Conservation (phyloP, 2,329 filamentous ascomycete genomes). For the Alternaria brassicicola region DNA sequence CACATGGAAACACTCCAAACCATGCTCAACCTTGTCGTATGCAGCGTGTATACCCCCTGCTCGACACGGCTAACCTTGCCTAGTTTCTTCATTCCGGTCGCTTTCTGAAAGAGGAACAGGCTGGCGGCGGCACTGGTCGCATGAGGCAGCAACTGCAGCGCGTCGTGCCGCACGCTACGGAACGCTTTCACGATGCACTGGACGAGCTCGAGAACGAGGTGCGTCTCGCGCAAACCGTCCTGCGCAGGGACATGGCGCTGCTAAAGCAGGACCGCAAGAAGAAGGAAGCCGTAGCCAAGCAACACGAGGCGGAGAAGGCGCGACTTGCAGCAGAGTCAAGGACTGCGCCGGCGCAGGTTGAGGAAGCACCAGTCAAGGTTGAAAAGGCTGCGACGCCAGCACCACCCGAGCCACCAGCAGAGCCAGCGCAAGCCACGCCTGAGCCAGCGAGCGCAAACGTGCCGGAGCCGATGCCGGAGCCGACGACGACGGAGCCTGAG, state of each 20-base stretch:
- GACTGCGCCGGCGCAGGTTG: slow-evolving; percentile 10
- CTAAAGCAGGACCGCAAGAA: slow-evolving; percentile 44
- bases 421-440: slow-evolving; percentile 8
- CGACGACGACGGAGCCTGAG: slow-evolving; percentile 18
- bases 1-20: slow-evolving; percentile 54
- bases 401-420: slow-evolving; percentile 11
- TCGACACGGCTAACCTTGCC: slow-evolving; percentile 12
- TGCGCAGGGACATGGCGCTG: slow-evolving; percentile 47
- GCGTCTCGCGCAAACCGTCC: slow-evolving; percentile 40
- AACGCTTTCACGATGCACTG: slow-evolving; percentile 58
- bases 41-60: slow-evolving; percentile 14
- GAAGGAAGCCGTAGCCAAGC: slow-evolving; percentile 43
- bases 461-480: too few species aligned
- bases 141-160: slow-evolving; percentile 45
- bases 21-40: slow-evolving; percentile 56
- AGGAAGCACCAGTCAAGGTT: slow-evolving; percentile 16
- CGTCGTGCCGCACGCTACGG: slow-evolving; percentile 50
- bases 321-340: slow-evolving; percentile 40
- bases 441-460: slow-evolving; percentile 16
- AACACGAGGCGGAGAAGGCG: slow-evolving; percentile 40
- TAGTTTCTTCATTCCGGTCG: slow-evolving; percentile 55
- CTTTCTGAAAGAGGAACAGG: slow-evolving; percentile 52
- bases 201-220: slow-evolving; percentile 58
- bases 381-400: slow-evolving; percentile 23
- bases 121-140: slow-evolving; percentile 36